Base-by-base conservation (phyloP, 2,329 filamentous ascomycete genomes). In the Tolypocladium amazonense region DNA sequence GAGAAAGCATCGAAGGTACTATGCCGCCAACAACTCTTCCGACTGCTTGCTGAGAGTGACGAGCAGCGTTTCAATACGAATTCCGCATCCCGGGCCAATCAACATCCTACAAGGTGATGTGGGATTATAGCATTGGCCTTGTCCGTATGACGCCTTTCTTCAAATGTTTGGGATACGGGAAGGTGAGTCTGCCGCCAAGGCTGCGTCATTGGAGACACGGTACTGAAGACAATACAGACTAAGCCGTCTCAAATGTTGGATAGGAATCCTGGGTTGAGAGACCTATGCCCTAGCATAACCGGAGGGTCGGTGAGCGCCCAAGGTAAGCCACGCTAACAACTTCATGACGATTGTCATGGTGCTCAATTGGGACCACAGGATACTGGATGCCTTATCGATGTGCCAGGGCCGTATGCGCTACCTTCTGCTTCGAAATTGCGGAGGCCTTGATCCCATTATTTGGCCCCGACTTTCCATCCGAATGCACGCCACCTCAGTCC, bases 371-470 rank as follows among this genome's bases (percentile, higher is more conserved):
- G 18, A 35, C 20, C 15, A 7, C n/a, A 96, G 92, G 94, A 39
- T 99, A 97, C 74, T 99, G 94, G 94, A 91, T 97, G 83, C 93
- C 93, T 2, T 97, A 87, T 68, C 77, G 84, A 45, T 95, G 92
- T 65, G 94, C 94, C 55, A 88, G 84, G 73, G 92, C 91, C 14
- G 79, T 99, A 57, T 95, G 92, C 68, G 84, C 90, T 4, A 97
- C 90, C 0, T 97, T 97, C 72, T 97, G 93, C 75, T 86, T 87
- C 71, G 77, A 83, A 41, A 95, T 99, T 62, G 87, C 93, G 18
- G 87, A 87, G 60, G 92, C 89, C 0, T 77, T 99, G 59, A 94
- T 94, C 11, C 94, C 94, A 6, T 80, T 99, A 61, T 99, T 99
- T 71, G 94, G 94, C 0, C 82, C 86, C 15, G 81, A 85, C 47